Evolutionary conservation across 129 eudicot genomes (phyloP).

Genomic region (Centella asiatica): DNA sequence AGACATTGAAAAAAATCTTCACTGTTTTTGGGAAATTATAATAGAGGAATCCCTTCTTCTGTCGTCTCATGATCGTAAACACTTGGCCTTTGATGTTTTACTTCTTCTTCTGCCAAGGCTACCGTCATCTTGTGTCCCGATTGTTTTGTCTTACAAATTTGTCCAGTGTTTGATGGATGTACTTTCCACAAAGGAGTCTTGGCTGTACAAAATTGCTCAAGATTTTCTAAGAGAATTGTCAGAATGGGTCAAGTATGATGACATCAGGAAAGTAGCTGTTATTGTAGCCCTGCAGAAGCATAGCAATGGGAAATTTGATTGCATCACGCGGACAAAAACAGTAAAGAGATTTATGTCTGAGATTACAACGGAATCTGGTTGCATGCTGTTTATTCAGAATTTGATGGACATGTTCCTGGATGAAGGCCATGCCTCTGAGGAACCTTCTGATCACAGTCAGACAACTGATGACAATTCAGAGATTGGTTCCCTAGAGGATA

Average conservation of each 20-base stretch:
- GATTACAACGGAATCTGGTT: constrained; percentile 69
- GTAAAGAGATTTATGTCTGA: constrained; percentile 73
- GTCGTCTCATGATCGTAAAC: constrained; percentile 96
- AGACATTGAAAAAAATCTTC: constrained; percentile 57
- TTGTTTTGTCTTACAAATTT: constrained; percentile 63
- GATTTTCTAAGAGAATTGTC: constrained; percentile 56
- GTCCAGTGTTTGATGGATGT: constrained; percentile 83
- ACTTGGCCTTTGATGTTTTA: constrained; percentile 68
- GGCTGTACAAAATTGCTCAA: constrained; percentile 74
- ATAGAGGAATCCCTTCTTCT: constrained; percentile 70
- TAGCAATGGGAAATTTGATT: constrained; percentile 76
- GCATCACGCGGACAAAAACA: constrained; percentile 70
- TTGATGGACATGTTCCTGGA: constrained; percentile 80
- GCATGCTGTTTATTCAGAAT: constrained; percentile 61
- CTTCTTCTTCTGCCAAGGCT: constrained; percentile 83
- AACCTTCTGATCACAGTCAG: constrained; percentile 94
- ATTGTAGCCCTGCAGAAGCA: constrained; percentile 80
- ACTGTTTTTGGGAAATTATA: constrained; percentile 57
- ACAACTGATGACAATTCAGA: constrained; percentile 94
- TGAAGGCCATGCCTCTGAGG: constrained; percentile 63
- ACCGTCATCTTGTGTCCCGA: constrained; percentile 58
- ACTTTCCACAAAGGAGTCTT: constrained; percentile 69
- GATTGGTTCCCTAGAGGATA: constrained; percentile 77
- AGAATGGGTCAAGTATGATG: constrained; percentile 70
- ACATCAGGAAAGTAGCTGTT: constrained; percentile 61